A percentile compares a stretch with the other conserved stretches of the same genome.
Evolutionary conservation across 2,329 filamentous ascomycete species (phyloP).

Genomic region (Penicillium aurantiogriseum): DNA sequence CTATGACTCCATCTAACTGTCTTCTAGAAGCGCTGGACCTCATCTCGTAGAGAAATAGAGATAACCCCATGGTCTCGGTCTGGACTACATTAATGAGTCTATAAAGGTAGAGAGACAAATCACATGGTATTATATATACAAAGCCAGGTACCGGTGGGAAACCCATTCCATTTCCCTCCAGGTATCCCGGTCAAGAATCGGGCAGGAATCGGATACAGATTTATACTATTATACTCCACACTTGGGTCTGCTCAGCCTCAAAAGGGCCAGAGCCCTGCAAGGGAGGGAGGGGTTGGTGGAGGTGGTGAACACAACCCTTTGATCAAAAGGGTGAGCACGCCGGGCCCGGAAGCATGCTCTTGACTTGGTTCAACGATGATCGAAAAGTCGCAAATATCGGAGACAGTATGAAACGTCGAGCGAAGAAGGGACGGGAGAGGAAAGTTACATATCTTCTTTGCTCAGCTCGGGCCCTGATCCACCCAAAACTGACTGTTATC

Average conservation of each 20-base stretch:
- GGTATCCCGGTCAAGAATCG: neutral
- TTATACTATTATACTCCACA: neutral
- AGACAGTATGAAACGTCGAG: neutral
- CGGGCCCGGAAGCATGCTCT: neutral
- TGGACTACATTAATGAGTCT: neutral
- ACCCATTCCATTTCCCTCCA: neutral
- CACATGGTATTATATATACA: neutral
- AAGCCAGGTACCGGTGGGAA: neutral
- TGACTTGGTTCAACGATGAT: neutral
- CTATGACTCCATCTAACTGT: too few species aligned
- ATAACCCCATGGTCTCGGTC: neutral
- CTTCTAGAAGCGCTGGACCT: too few species aligned
- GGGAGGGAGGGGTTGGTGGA: neutral
- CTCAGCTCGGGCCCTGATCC: constrained; percentile 28
- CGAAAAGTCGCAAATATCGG: neutral
- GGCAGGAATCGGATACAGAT: neutral
- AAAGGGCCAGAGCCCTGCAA: neutral
- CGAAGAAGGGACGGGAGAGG: neutral
- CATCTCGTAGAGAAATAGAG: neutral
- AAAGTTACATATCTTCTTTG: neutral
- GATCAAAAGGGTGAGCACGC: neutral
- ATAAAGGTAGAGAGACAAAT: neutral
- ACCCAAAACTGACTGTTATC: constrained; percentile 39
- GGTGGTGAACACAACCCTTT: neutral
- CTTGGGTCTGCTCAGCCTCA: neutral